Conservation (phyloP, 345 rosid genomes). For the Jatropha curcas region DNA sequence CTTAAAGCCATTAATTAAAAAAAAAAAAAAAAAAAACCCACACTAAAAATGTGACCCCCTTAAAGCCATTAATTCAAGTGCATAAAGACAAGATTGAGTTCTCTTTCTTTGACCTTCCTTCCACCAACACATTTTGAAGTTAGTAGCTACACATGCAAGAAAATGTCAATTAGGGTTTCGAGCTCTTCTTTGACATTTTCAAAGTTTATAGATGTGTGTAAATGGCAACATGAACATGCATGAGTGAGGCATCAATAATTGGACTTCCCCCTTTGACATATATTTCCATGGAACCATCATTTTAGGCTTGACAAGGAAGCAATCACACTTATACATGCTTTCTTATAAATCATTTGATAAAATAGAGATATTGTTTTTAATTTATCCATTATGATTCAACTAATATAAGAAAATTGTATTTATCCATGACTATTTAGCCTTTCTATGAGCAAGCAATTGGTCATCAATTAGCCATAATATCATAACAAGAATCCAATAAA, state of each 20-base stretch:
- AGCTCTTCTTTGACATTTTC: not conserved
- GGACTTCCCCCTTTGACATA: not conserved
- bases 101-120: not conserved
- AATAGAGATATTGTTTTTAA: too few relatives aligned
- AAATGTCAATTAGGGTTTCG: not conserved
- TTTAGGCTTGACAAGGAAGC: not conserved
- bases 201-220: not conserved
- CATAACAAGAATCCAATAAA: not conserved
- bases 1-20: not conserved
- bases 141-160: not conserved
- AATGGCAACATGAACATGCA: slow-evolving; percentile 18
- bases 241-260: not conserved
- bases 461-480: not conserved
- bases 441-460: not conserved
- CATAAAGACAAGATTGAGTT: not conserved
- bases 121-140: too few relatives aligned
- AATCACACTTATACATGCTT: not conserved
- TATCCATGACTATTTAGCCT: not conserved
- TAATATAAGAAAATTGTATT: too few relatives aligned
- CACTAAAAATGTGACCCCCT: too few relatives aligned
- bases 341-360: not conserved
- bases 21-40: too few relatives aligned
- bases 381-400: not conserved
- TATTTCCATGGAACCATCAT: slow-evolving; percentile 4
- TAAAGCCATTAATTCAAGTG: not conserved